A percentile compares a stretch with the other conserved stretches of the same genome.
Evolutionary conservation across 257 asterid species (phyloP).

Genomic region (Nicotiana tabacum): DNA sequence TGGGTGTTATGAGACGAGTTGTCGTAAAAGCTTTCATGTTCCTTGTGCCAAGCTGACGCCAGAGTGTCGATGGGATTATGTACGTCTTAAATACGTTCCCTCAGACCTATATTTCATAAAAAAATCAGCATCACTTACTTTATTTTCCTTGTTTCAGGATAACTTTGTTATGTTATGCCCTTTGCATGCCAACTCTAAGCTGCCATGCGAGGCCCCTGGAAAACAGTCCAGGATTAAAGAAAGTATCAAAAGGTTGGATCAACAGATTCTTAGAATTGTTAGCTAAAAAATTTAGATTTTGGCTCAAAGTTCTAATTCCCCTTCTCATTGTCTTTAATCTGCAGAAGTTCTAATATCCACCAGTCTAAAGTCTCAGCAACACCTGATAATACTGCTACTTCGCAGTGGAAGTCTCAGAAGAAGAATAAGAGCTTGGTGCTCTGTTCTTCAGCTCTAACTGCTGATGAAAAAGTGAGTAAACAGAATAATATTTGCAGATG

Average conservation of each 20-base stretch:
- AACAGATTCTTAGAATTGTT: slow-evolving; percentile 3
- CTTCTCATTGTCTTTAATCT: background rate
- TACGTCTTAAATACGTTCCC: slow-evolving; percentile 19
- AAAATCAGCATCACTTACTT: background rate
- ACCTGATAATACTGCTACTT: slow-evolving; percentile 21
- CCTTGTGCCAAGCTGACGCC: slow-evolving; percentile 89
- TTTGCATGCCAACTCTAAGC: slow-evolving; percentile 50
- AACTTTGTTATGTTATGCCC: slow-evolving; percentile 90
- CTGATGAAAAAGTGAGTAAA: slow-evolving; percentile 56
- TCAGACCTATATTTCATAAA: background rate
- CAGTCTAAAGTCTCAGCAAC: slow-evolving; percentile 27
- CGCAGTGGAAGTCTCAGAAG: slow-evolving; percentile 43
- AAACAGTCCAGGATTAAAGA: slow-evolving; percentile 35
- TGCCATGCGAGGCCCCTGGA: slow-evolving; percentile 53
- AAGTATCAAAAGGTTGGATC: slow-evolving; percentile 16
- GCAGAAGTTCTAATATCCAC: slow-evolving; percentile 36
- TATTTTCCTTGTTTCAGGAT: slow-evolving; percentile 44
- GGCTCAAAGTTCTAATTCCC: background rate
- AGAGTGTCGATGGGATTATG: slow-evolving; percentile 84
- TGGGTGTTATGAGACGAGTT: slow-evolving; percentile 81
- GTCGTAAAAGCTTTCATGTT: slow-evolving; percentile 90
- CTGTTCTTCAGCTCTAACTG: slow-evolving; percentile 74
- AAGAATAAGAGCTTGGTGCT: slow-evolving; percentile 49
- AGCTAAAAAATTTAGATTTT: background rate
- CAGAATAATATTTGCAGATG: background rate